Percentiles rank a stretch among this genome's conserved stretches.
phyloP scores from a whole-genome alignment of 192 early-diverging fungal species.

The Lobosporangium transversale region DNA sequence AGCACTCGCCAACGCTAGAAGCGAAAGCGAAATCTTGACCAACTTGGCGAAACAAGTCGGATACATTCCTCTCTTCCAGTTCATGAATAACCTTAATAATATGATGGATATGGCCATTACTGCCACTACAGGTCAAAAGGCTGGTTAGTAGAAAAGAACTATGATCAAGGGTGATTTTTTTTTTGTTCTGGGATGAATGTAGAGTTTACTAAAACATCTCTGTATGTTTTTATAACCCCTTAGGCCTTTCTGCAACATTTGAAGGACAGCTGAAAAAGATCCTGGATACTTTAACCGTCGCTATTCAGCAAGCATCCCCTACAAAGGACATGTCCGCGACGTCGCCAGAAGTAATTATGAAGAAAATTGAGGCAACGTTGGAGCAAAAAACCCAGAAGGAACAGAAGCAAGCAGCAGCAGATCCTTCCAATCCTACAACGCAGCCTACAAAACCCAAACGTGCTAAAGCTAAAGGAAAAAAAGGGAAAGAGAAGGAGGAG shows the following conservation, averaged over 20 bases:
- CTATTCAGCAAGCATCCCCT: slow-evolving; percentile 63
- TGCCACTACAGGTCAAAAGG: slow-evolving; percentile 90
- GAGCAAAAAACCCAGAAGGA: slow-evolving; percentile 32
- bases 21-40: slow-evolving; percentile 78
- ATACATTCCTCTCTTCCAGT: slow-evolving; percentile 93
- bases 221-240: neutral
- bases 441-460: slow-evolving; percentile 25
- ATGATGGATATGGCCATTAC: slow-evolving; percentile 86
- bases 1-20: slow-evolving; percentile 76
- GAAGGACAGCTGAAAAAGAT: slow-evolving; percentile 87
- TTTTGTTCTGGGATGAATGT: neutral
- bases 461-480: slow-evolving; percentile 12
- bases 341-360: slow-evolving; percentile 47
- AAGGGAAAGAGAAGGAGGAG: slow-evolving; percentile 21
- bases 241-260: slow-evolving; percentile 79
- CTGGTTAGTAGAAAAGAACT: slow-evolving; percentile 38
- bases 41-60: slow-evolving; percentile 86
- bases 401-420: neutral
- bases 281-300: slow-evolving; percentile 82
- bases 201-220: neutral
- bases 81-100: slow-evolving; percentile 73
- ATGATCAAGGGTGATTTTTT: neutral
- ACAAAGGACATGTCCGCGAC: slow-evolving; percentile 58
- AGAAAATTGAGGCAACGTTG: slow-evolving; percentile 44
- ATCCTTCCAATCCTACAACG: neutral